These are phyloP conservation scores for Pythium volutum DNA, from an alignment of 352 stramenopile species.

Conservation along the genomic window DNA sequence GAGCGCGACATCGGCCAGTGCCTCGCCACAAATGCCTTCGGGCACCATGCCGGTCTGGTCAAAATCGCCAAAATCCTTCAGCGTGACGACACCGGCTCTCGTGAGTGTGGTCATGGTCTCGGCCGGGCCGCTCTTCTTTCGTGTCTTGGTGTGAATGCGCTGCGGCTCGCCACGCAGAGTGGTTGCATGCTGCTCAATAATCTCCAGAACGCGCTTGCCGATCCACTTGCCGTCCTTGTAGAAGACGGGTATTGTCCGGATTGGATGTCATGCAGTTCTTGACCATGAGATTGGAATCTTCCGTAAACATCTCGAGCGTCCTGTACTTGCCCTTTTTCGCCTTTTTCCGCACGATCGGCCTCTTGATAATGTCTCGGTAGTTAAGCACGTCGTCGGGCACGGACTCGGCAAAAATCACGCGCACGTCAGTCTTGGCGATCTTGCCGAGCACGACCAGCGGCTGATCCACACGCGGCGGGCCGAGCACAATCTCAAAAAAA, in stretches of 20 bases:
- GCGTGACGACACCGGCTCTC: conserved; percentile 51
- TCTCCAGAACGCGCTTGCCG: conserved; percentile 70
- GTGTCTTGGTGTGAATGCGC: conserved; percentile 72
- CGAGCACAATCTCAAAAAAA: conserved; percentile 77
- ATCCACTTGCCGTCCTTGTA: conserved; percentile 87
- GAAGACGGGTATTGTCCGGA: conserved; percentile 79
- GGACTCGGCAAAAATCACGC: conserved; percentile 80
- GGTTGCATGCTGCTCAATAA: conserved; percentile 69
- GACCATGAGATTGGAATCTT: conserved; percentile 86
- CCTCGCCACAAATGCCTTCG: conserved; percentile 75
- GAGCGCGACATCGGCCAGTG: conserved; percentile 71
- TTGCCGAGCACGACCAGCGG: conserved; percentile 73
- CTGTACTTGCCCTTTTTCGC: conserved; percentile 80
- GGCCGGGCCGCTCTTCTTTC: conserved; percentile 58
- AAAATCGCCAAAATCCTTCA: conserved; percentile 72
- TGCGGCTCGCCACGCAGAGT: conserved; percentile 66
- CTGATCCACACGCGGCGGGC: conserved; percentile 66
- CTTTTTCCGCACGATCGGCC: conserved; percentile 84
- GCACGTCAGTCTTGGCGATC: conserved; percentile 70
- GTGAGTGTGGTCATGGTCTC: conserved; percentile 73
- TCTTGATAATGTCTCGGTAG: conserved; percentile 79
- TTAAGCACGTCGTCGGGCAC: conserved; percentile 82
- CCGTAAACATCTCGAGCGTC: conserved; percentile 68
- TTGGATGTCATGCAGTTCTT: conserved; percentile 88
- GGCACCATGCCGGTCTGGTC: conserved; percentile 81